Evolutionary conservation across 176 grass and related monocot genomes (phyloP).

Genomic region (Carex littledalei): DNA sequence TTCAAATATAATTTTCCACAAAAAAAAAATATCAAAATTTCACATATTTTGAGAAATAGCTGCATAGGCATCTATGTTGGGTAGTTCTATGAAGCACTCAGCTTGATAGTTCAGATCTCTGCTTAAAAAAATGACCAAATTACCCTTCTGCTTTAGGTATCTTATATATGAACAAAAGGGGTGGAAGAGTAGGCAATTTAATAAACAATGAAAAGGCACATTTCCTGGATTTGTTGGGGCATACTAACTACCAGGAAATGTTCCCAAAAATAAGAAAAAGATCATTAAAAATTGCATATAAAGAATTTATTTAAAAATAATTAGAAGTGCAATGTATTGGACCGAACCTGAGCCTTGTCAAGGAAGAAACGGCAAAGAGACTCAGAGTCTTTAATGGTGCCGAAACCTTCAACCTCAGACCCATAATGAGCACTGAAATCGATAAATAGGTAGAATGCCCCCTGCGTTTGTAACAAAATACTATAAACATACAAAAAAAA

Average conservation of each 20-base stretch:
- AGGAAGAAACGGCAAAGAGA: constrained; percentile 77
- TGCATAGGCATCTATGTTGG: neutral
- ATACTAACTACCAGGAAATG: neutral
- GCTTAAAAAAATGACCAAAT: neutral
- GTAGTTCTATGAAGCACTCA: neutral
- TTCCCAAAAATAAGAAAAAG: neutral
- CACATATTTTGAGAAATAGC: neutral
- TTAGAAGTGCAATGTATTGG: neutral
- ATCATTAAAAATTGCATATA: neutral
- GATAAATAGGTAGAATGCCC: constrained; percentile 86
- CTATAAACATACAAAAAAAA: neutral
- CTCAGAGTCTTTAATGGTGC: constrained; percentile 64
- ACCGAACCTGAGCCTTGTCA: constrained; percentile 65
- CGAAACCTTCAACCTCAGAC: constrained; percentile 73
- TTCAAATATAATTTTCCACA: neutral
- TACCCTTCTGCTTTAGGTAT: neutral
- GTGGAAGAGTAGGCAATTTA: neutral
- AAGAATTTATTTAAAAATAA: neutral
- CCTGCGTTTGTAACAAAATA: constrained; percentile 43
- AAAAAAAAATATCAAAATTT: neutral
- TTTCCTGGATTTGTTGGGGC: neutral
- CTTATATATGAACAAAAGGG: neutral
- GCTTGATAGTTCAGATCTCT: neutral
- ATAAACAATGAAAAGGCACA: neutral
- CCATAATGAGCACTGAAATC: constrained; percentile 90